Conservation (phyloP, 768 basidiomycete genomes). For the Mycena epipterygia region DNA sequence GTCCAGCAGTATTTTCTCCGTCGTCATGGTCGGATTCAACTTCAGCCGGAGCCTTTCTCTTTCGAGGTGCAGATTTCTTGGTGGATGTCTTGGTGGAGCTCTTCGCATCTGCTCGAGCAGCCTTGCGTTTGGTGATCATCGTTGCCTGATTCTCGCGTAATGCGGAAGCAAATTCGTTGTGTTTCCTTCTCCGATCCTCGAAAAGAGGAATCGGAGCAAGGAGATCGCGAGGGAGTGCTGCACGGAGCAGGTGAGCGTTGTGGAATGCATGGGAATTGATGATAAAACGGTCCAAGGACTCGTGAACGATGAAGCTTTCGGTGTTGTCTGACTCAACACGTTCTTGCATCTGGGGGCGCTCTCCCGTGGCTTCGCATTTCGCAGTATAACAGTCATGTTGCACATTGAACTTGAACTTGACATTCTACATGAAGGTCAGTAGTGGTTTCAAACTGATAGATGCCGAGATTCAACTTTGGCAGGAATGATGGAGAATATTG, state of each 20-base stretch:
- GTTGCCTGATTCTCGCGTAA: not conserved
- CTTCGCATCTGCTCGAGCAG: no score
- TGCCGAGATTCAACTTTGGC: not conserved
- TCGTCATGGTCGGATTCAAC: no score
- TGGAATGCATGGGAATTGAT: conserved; percentile 43
- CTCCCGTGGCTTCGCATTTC: conserved; percentile 27
- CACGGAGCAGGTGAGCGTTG: no score
- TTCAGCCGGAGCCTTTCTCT: no score
- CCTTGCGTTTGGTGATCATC: no score
- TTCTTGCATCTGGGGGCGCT: conserved; percentile 32
- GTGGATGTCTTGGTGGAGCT: no score
- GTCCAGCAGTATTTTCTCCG: no score
- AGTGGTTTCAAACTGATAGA: not conserved
- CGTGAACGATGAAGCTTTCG: conserved; percentile 27
- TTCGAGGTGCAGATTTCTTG: no score
- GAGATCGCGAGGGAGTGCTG: conserved; percentile 21
- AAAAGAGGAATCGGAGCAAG: conserved; percentile 1
- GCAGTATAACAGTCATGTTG: conserved; percentile 41
- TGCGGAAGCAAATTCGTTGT: conserved; percentile 6
- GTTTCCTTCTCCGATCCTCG: not conserved
- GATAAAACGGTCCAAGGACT: conserved; percentile 27
- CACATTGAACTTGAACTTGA: conserved; percentile 40
- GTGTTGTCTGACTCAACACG: conserved; percentile 19
- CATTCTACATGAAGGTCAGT: not conserved
- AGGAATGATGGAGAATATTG: not conserved